Conservation (phyloP, 805 yeast species). For the Lachancea sp. region DNA sequence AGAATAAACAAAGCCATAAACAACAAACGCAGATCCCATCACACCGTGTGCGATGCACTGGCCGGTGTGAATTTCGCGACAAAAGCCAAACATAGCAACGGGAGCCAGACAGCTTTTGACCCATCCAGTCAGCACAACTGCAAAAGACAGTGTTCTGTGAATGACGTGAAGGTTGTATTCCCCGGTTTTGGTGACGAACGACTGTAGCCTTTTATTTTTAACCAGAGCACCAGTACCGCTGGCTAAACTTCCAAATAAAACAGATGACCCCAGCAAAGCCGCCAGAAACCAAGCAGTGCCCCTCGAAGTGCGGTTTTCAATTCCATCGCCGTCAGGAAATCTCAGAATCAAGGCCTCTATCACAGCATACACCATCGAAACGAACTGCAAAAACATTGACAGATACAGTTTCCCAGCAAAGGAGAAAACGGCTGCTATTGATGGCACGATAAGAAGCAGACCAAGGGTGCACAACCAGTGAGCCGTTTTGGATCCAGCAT, state of each 20-base stretch:
- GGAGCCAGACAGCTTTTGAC: constrained; percentile 76
- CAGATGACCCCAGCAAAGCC: constrained; percentile 37
- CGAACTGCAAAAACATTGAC: constrained; percentile 41
- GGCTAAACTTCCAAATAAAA: constrained; percentile 49
- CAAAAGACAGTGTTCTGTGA: constrained; percentile 44
- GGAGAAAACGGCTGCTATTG: constrained; percentile 47
- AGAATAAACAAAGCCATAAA: constrained; percentile 67
- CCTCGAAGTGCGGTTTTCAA: constrained; percentile 60
- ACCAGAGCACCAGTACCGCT: constrained; percentile 45
- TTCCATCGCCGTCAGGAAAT: constrained; percentile 59
- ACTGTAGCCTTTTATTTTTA: constrained; percentile 31
- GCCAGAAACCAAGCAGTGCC: constrained; percentile 61
- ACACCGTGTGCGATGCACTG: constrained; percentile 97
- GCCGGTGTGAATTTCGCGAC: constrained; percentile 77
- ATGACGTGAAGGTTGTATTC: constrained; percentile 28
- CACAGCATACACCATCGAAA: constrained; percentile 44
- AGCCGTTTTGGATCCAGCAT: constrained; percentile 48
- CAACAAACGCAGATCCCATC: constrained; percentile 86
- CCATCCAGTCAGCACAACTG: constrained; percentile 59
- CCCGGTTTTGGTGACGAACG: constrained; percentile 36
- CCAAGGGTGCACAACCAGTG: constrained; percentile 57
- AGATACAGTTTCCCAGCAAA: constrained; percentile 46
- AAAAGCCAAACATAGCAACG: constrained; percentile 79
- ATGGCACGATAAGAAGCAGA: constrained; percentile 48
- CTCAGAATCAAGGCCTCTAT: constrained; percentile 51